Evolutionary conservation across 2,329 filamentous ascomycete genomes (phyloP).

Genomic region (Metarhizium brunneum): DNA sequence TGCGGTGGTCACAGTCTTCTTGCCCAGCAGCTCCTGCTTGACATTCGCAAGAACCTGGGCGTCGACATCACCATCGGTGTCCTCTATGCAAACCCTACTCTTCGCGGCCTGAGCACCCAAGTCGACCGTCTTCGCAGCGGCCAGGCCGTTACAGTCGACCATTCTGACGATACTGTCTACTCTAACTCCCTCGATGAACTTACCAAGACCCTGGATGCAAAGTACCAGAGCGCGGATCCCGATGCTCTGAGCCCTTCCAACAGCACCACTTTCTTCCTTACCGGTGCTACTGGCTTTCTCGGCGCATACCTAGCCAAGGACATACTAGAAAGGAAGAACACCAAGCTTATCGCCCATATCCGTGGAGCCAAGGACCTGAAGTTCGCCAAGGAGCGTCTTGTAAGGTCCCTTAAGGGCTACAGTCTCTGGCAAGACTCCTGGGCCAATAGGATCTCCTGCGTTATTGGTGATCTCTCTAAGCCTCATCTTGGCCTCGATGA

Average conservation of each 20-base stretch:
- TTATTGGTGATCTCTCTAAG: slow-evolving; percentile 66
- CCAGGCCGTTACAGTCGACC: slow-evolving; percentile 15
- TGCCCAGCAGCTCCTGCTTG: slow-evolving; percentile 66
- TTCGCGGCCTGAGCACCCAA: slow-evolving; percentile 19
- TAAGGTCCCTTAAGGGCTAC: slow-evolving; percentile 62
- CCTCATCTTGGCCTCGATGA: slow-evolving; percentile 62
- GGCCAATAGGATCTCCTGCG: slow-evolving; percentile 52
- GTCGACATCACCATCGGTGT: slow-evolving; percentile 21
- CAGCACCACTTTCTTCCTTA: slow-evolving; percentile 61
- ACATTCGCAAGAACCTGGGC: slow-evolving; percentile 24
- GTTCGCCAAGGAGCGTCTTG: slow-evolving; percentile 55
- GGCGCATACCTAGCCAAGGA: slow-evolving; percentile 74
- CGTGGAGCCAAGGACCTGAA: slow-evolving; percentile 52
- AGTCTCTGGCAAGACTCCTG: slow-evolving; percentile 69
- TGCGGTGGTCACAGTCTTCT: slow-evolving; percentile 37
- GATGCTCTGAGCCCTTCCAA: slow-evolving; percentile 16
- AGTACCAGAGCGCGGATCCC: slow-evolving; percentile 27
- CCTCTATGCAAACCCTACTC: slow-evolving; percentile 21
- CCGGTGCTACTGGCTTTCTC: slow-evolving; percentile 71
- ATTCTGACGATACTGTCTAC: slow-evolving; percentile 42
- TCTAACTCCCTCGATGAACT: slow-evolving; percentile 43
- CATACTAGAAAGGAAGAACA: slow-evolving; percentile 47
- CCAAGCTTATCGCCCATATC: slow-evolving; percentile 60
- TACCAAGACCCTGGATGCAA: slow-evolving; percentile 35
- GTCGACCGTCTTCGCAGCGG: slow-evolving; percentile 20